A percentile compares a stretch with the other conserved stretches of the same genome.
These are phyloP conservation scores for Stramenopiles sp. DNA, from an alignment of 352 stramenopile species.

Conservation along the genomic window DNA sequence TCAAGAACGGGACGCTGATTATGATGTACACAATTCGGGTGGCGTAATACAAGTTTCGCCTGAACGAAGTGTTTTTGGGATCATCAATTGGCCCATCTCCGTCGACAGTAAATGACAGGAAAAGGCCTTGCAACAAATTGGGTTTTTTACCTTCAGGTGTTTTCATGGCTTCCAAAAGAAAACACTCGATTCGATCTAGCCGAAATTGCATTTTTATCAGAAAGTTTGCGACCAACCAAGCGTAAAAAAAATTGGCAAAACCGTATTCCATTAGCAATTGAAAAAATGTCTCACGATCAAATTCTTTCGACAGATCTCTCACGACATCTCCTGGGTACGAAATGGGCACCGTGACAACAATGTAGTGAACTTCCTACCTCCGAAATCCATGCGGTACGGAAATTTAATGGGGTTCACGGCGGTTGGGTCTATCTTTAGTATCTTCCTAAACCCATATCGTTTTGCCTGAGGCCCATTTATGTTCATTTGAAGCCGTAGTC, in stretches of 20 bases:
- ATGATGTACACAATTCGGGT: constrained; percentile 35
- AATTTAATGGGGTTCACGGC: constrained; percentile 37
- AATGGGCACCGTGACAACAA: constrained; percentile 41
- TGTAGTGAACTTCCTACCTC: constrained; percentile 54
- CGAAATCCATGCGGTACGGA: constrained; percentile 34
- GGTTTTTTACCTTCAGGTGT: constrained; percentile 16
- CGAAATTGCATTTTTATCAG: constrained; percentile 49
- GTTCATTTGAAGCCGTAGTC: not conserved
- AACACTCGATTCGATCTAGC: constrained; percentile 48
- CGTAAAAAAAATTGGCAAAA: constrained; percentile 31
- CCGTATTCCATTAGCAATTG: constrained; percentile 37
- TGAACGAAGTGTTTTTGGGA: constrained; percentile 36
- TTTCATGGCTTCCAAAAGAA: constrained; percentile 38
- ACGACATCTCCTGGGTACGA: constrained; percentile 37
- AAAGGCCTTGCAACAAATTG: constrained; percentile 45
- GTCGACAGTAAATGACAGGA: constrained; percentile 33
- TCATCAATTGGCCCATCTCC: constrained; percentile 35
- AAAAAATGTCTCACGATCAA: constrained; percentile 36
- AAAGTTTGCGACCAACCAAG: constrained; percentile 35
- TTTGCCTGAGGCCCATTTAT: not conserved
- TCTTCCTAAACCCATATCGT: not conserved
- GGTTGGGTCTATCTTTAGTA: not conserved
- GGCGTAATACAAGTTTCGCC: constrained; percentile 50
- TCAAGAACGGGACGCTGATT: constrained; percentile 34
- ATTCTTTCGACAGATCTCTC: constrained; percentile 45